Evolutionary conservation across 495 filamentous ascomycete species (phyloP), one percentile per base, ranked within the genome.

Genomic region (Neohortaea acidophila): DNA sequence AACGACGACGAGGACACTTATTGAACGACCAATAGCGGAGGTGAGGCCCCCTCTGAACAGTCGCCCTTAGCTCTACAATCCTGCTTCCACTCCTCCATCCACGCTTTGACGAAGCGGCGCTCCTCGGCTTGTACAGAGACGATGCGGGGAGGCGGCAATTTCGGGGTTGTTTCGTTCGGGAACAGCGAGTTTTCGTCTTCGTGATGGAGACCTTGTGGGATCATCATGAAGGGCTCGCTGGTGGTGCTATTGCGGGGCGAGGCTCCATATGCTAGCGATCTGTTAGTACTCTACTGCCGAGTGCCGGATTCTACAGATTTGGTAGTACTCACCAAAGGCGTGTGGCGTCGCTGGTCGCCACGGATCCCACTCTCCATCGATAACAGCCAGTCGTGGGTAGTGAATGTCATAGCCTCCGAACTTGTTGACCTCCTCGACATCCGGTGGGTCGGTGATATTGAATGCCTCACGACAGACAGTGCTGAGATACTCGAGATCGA

Each of bases 151-250:
- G 77, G 77, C 14, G 75, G 73, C 33, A 73, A 40, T 1, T 56
- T 57, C 2, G 61, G 32, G 10, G 52, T 64, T 3, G 68, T 73
- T 60, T 79, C 61, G 44, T 77, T 75, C 2, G 60, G 56, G 33
- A 74, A 74, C 29, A 78, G 36, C 7, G 75, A 76, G 51, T 81
- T 79, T 65, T 81, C 70, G 53, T 81, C 77, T 72, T 70, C 81
- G 56, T 80, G 74, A 54, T 81, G 77, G 31, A 79, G 73, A 0
- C 61, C 73, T 0, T 61, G 65, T n/a, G 61, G 56, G 38, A 83
- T 75, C 37, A 79, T 50, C 18, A 77, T 59, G 41, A 73, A 72
- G 3, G 79, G 79, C 57, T 77, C 62, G 14, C 57, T 56, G 0
- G 60, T 56, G 1, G 77, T 80, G 25, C 62, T 75, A 4, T 51